Evolutionary conservation across 2,329 filamentous ascomycete species (phyloP), one percentile per base, ranked within the genome.

Genomic region (Mycosphaerella sp.): DNA sequence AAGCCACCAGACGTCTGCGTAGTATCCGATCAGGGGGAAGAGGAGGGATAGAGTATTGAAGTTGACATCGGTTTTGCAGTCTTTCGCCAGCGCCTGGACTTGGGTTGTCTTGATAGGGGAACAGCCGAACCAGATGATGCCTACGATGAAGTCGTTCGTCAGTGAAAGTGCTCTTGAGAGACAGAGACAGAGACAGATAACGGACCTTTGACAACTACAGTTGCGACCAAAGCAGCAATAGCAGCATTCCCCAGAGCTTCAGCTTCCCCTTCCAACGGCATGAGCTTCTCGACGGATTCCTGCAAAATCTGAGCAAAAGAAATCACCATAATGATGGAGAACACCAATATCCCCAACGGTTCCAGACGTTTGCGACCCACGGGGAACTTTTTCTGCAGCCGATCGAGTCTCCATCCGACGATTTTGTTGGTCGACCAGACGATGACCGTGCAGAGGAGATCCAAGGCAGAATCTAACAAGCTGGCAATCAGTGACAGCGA

Each of bases 31-130:
- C 25, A 83, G 70, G 0, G 80, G 80, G 59, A 84, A 84, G 7
- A 81, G 70, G 1, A 84, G 74, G 12, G 79, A 82, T 6, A 82
- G 73, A 0, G 79, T 79, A 62, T 84, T 84, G 70, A 84, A 84
- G 57, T 80, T 73, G 14, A 84, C 79, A 54, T 84, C 80, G 0
- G 78, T 80, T 64, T 82, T 80, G 64, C 80, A 82, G 60, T 84
- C 80, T 62, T 82, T 79, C 0, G 76, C 79, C 4, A 86, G 68
- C 0, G 80, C 80, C 56, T 82, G 79, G 0, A 84, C 80, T 60
- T 82, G 80, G 0, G 80, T 82, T 2, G 80, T 83, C 58, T 82
- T 81, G 57, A 84, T 76, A 3, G 73, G 70, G 2, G 75, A 71
- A 60, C 80, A 83, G 39, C 77, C 79, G 13, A 83, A 65, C 70